Base-by-base conservation (phyloP, 129 eudicot species). In the Erigeron canadensis region DNA sequence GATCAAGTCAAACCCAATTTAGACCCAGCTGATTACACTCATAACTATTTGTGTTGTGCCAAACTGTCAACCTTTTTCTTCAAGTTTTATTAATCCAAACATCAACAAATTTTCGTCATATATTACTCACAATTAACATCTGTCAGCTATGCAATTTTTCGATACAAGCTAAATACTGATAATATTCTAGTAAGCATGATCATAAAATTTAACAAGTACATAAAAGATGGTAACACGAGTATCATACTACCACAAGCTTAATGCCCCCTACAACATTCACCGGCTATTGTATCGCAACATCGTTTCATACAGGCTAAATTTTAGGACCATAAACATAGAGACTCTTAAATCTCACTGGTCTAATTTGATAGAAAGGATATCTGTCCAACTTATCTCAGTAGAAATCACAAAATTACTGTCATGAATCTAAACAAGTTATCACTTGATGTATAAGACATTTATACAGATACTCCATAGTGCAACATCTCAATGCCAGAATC, bases 1-100 rank as follows among this genome's bases (percentile, higher is more conserved):
- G 70, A 44, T 65, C 10, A 44, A 65, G n/a, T 44, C 70, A 62
- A 57, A 41, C 23, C n/a, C 75, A 15, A 70, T 39, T 34, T 17
- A 47, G 5, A 61, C 53, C 28, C 48, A 12, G n/a, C n/a, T n/a
- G n/a, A n/a, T n/a, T n/a, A n/a, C n/a, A n/a, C n/a, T n/a, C n/a
- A n/a, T 13, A 51, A 51, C 57, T 48, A 48, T 18, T 48, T 48
- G 55, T 15, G n/a, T 48, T 11, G 5, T 51, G n/a, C n/a, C 57
- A 17, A 51, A 13, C 57, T 13, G 8, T 51, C 57, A 51, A 17
- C 16, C 5, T 47, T 4, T 47, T 47, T 15, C 54, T 47, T 17
- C 10, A 47, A 0, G 12, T 47, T 50, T 51, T 51, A 19, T 4
- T 50, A 1, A 51, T 51, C 57, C 22, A 51, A 51, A 51, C 57